phyloP scores from a whole-genome alignment of 768 basidiomycete species.

The Collybia sordida region DNA sequence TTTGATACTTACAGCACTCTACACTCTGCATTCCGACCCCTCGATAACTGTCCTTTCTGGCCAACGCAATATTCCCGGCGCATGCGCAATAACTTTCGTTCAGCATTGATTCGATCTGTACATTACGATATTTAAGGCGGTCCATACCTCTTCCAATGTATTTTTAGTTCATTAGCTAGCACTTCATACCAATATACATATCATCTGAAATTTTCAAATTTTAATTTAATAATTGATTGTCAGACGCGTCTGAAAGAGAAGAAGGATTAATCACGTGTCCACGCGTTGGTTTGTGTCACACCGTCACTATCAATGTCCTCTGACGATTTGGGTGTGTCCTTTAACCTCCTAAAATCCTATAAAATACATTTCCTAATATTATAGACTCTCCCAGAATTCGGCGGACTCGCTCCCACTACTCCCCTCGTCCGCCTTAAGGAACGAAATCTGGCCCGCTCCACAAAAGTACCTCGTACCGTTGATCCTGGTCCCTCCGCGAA shows the following conservation, averaged over 20 bases:
- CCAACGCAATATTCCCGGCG: neutral
- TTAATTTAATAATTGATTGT: too few species aligned
- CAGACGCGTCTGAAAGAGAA: too few species aligned
- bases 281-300: conserved; percentile 18
- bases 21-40: too few species aligned
- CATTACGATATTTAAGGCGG: neutral
- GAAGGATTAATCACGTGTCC: conserved; percentile 9
- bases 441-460: conserved; percentile 3
- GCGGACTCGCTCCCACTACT: conserved; percentile 13
- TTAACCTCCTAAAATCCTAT: neutral
- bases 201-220: too few species aligned
- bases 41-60: too few species aligned
- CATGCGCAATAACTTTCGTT: neutral
- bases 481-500: conserved; percentile 19
- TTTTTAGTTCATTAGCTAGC: too few species aligned
- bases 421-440: conserved; percentile 8
- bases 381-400: neutral
- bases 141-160: neutral
- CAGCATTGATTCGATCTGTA: neutral
- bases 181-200: too few species aligned
- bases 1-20: too few species aligned
- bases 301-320: conserved; percentile 12
- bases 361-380: too few species aligned
- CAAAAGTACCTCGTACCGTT: conserved; percentile 11
- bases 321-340: conserved; percentile 17